Conservation (phyloP, 495 filamentous ascomycete species). For the Penicillium waksmanii region DNA sequence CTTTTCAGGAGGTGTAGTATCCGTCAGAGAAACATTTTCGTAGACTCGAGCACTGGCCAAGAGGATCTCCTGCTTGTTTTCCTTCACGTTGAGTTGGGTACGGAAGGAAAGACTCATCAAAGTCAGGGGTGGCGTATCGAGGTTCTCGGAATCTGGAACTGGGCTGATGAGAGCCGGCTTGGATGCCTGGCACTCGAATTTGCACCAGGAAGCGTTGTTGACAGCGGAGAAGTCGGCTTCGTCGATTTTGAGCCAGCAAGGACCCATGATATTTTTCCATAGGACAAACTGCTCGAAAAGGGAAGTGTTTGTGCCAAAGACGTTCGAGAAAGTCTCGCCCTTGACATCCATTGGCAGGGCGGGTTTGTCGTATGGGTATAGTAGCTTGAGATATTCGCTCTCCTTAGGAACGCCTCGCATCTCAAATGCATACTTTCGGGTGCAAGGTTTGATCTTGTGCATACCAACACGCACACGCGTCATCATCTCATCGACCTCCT, state of each 20-base stretch:
- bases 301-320: conserved; percentile 92
- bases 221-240: conserved; percentile 79
- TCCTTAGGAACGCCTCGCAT: conserved; percentile 85
- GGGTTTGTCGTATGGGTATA: conserved; percentile 86
- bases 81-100: conserved; percentile 85
- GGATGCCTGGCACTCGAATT: conserved; percentile 81
- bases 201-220: conserved; percentile 96
- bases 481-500: conserved; percentile 87
- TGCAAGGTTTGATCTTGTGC: conserved; percentile 91
- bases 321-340: conserved; percentile 91
- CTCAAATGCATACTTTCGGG: conserved; percentile 94
- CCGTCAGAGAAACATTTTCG: conserved; percentile 81
- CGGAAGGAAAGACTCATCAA: conserved; percentile 92
- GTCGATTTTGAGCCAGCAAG: conserved; percentile 92
- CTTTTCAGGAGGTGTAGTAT: conserved; percentile 85
- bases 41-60: conserved; percentile 89
- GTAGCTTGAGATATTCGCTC: conserved; percentile 85
- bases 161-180: conserved; percentile 74
- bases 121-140: conserved; percentile 84
- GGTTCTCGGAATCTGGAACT: conserved; percentile 72
- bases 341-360: conserved; percentile 68
- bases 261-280: conserved; percentile 98
- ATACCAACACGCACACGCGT: conserved; percentile 76
- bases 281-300: conserved; percentile 98
- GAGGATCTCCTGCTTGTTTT: conserved; percentile 95